A percentile compares a stretch with the other conserved stretches of the same genome.
Evolutionary conservation across 2,329 filamentous ascomycete genomes (phyloP).

Genomic region (Aurifilum marmelostoma): DNA sequence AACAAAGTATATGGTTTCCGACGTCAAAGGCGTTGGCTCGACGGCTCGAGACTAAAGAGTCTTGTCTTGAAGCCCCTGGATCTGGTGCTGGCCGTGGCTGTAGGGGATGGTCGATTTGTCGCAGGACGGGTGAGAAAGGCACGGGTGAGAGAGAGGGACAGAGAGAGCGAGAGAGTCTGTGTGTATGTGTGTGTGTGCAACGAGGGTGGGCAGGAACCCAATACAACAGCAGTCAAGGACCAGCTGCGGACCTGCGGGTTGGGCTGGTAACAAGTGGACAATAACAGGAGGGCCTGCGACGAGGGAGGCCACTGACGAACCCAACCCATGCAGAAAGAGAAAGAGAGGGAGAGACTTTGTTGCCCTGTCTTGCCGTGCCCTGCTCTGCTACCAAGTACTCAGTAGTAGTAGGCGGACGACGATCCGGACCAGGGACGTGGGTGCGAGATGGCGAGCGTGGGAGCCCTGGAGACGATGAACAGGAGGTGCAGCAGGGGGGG

Average conservation of each 20-base stretch:
- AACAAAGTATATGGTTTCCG: constrained; percentile 12
- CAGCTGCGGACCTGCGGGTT: constrained; percentile 15
- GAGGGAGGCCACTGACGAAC: constrained; percentile 7
- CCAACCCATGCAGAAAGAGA: background rate
- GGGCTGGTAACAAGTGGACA: constrained; percentile 7
- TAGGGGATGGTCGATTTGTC: constrained; percentile 8
- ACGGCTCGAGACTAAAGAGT: background rate
- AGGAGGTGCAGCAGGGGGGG: constrained; percentile 7
- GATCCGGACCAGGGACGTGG: constrained; percentile 18
- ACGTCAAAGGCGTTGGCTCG: background rate
- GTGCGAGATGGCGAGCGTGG: constrained; percentile 9
- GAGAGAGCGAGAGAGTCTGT: constrained; percentile 9
- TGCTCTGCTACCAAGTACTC: constrained; percentile 13
- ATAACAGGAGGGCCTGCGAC: constrained; percentile 13
- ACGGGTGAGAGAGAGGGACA: constrained; percentile 18
- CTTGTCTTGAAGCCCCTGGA: background rate
- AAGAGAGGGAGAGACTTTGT: background rate
- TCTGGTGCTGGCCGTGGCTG: background rate
- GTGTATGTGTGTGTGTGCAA: too few species aligned
- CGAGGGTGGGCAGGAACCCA: constrained; percentile 19
- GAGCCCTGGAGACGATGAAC: constrained; percentile 14
- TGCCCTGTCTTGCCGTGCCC: constrained; percentile 17
- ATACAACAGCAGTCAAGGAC: constrained; percentile 17
- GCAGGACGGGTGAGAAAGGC: constrained; percentile 25
- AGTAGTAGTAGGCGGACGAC: constrained; percentile 8